These are phyloP conservation scores for Trametes polyzona DNA, from an alignment of 1,284 basidiomycete species.

Conservation along the genomic window DNA sequence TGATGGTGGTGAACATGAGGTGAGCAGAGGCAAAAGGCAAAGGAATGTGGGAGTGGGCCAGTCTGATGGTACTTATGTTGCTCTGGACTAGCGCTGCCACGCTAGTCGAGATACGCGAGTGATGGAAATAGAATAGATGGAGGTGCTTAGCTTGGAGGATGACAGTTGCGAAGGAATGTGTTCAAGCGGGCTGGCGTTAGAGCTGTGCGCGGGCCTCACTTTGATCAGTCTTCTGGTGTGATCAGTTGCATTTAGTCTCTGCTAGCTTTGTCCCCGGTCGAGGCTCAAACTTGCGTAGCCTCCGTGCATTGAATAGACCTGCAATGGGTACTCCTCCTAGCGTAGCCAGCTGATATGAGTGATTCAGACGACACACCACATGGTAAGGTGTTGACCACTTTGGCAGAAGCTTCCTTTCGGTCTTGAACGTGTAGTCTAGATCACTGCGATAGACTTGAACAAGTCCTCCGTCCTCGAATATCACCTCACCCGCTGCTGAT, in stretches of 20 bases:
- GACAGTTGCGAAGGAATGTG: too few relatives aligned
- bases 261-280: slow-evolving; percentile 7
- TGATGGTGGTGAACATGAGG: neutral
- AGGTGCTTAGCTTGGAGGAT: neutral
- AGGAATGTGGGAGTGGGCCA: neutral
- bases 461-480: slow-evolving; percentile 16
- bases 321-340: slow-evolving; percentile 13
- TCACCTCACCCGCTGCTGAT: slow-evolving; percentile 13
- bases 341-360: slow-evolving; percentile 32
- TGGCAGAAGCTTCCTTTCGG: slow-evolving; percentile 29
- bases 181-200: too few relatives aligned
- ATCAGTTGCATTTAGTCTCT: neutral
- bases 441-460: slow-evolving; percentile 23
- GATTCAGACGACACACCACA: slow-evolving; percentile 15
- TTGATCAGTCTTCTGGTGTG: neutral
- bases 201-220: neutral
- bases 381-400: slow-evolving; percentile 32
- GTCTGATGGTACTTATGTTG: neutral
- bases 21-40: neutral
- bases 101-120: neutral
- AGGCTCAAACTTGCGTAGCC: slow-evolving; percentile 22
- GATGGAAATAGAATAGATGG: neutral
- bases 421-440: slow-evolving; percentile 24
- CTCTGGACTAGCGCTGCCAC: neutral
- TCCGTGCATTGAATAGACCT: slow-evolving; percentile 24